Percentiles rank a stretch among this genome's conserved stretches.
Evolutionary conservation across 441 rosid species (phyloP).

Genomic region (Caryocar brasiliense): DNA sequence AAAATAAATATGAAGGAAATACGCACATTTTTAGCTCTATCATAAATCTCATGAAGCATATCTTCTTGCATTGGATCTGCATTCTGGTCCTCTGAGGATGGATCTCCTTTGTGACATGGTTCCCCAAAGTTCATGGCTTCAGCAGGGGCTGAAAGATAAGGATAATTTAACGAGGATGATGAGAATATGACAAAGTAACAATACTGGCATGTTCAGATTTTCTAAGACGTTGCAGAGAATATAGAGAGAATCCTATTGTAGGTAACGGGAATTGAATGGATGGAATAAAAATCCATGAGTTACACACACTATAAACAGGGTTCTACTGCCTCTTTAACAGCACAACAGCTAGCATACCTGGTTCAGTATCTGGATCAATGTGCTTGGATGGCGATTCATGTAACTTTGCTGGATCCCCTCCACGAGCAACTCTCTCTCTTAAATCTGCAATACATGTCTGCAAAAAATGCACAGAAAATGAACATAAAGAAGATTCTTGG

Average conservation of each 20-base stretch:
- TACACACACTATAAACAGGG: background rate
- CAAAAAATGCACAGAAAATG: constrained; percentile 3
- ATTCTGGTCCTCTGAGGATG: constrained; percentile 11
- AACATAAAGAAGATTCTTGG: background rate
- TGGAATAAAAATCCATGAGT: background rate
- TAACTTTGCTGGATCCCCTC: constrained; percentile 73
- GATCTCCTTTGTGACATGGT: constrained; percentile 25
- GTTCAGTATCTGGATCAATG: constrained; percentile 26
- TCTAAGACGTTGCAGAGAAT: no score
- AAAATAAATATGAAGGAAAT: background rate
- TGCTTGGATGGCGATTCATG: constrained; percentile 36
- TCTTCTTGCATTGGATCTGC: constrained; percentile 26
- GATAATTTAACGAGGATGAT: background rate
- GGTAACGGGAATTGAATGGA: no score
- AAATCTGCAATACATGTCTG: constrained; percentile 65
- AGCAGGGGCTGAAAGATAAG: constrained; percentile 16
- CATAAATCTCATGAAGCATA: constrained; percentile 32
- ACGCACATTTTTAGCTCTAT: constrained; percentile 30
- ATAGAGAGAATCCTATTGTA: no score
- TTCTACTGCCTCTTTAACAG: background rate
- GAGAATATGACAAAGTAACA: background rate
- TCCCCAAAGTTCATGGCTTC: constrained; percentile 29
- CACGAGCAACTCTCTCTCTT: constrained; percentile 74
- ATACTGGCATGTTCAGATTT: no score
- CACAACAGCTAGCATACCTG: constrained; percentile 31